Evolutionary conservation across 495 filamentous ascomycete genomes (phyloP).

Genomic region (Aspergillus avenaceus): DNA sequence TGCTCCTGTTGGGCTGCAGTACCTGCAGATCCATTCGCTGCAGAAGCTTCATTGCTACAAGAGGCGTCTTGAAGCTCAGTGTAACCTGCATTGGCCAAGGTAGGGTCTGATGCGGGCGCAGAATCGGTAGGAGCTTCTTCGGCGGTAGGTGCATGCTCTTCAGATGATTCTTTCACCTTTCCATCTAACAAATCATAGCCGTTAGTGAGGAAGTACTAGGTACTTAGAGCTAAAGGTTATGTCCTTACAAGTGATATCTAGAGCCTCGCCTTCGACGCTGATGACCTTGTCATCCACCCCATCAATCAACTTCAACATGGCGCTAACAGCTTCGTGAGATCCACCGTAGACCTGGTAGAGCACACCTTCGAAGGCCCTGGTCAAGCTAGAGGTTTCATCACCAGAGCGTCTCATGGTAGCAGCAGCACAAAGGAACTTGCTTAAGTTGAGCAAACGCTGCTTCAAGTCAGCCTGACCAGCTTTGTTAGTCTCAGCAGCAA

Average conservation of each 20-base stretch:
- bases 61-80: conserved; percentile 61
- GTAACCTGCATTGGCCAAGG: conserved; percentile 67
- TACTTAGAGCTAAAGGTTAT: not conserved
- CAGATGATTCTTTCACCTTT: conserved; percentile 59
- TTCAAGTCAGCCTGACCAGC: conserved; percentile 49
- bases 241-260: conserved; percentile 74
- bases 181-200: conserved; percentile 45
- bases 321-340: conserved; percentile 70
- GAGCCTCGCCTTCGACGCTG: conserved; percentile 57
- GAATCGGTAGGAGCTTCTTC: conserved; percentile 27
- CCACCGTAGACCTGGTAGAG: conserved; percentile 87
- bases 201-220: conserved; percentile 19
- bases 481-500: conserved; percentile 57
- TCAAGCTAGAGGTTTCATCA: conserved; percentile 65
- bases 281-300: conserved; percentile 69
- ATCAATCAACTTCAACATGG: conserved; percentile 80
- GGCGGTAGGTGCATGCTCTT: conserved; percentile 31
- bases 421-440: conserved; percentile 76
- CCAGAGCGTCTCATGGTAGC: conserved; percentile 64
- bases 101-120: conserved; percentile 62
- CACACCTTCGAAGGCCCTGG: conserved; percentile 83
- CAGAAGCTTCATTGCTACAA: conserved; percentile 15
- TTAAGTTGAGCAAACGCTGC: conserved; percentile 59
- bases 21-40: conserved; percentile 12
- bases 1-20: conserved; percentile 30